Base-by-base conservation (phyloP, 2,329 filamentous ascomycete genomes). In the Gaeumannomyces tritici region DNA sequence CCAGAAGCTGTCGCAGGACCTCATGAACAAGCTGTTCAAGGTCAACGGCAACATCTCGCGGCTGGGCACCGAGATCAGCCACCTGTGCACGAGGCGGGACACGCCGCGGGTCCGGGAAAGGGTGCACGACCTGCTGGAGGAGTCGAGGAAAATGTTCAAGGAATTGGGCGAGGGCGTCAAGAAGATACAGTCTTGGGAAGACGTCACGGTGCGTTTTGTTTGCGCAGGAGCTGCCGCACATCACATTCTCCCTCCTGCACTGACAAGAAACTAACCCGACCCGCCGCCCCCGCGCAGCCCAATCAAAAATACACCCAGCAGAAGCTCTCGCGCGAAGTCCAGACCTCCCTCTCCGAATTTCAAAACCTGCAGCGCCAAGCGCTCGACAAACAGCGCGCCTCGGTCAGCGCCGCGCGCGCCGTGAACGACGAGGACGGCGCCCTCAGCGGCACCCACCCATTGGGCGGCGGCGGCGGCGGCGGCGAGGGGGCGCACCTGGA, bases 231-330 rank as follows among this genome's bases (percentile, higher is more conserved):
- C 1, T 47, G 26, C 28, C 28, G 31, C 33, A 35, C 6, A 35
- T 35, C 2, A 33, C 13, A 21, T n/a, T 4, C 9, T 55, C 35
- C 31, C 27, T 35, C 24, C 33, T n/a, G 13, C 11, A n/a, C 11
- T 33, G 6, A 33, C 28, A 15, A 60, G 9, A 9, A 26, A 59
- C 59, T 60, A 28, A 60, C 59, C 24, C 18, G 3, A 27, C 2
- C 56, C 15, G 9, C 47, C 24, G 8, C 24, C n/a, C 26, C 7
- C 42, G n/a, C 11, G 7, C 64, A 96, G 91, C 91, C 93, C 64
- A 90, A 91, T 62, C 95, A 99, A 80, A 96, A 93, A 76, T 98
- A 96, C 79, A 95, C 92, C 27, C 93, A 97, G 71, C 90, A 93
- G 69, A 98, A 98, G 74, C 83, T 99, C 42, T 93, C 91, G 65